Evolutionary conservation across 495 filamentous ascomycete genomes (phyloP).

Genomic region (Hypoxylon subgilvum): DNA sequence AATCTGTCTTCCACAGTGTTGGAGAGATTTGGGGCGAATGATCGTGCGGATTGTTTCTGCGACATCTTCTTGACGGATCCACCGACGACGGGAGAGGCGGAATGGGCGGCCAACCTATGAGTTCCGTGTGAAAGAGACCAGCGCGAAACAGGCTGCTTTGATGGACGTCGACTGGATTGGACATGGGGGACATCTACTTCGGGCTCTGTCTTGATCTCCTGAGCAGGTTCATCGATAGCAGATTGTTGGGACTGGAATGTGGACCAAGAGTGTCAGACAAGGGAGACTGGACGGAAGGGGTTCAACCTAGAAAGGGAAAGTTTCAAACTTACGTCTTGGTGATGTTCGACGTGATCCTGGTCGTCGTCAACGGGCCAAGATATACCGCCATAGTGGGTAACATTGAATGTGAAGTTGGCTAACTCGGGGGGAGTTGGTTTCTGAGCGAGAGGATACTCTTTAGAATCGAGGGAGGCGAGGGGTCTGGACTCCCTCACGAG

Average conservation of each 20-base stretch:
- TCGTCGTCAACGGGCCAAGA: slow-evolving; percentile 72
- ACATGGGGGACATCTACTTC: slow-evolving; percentile 42
- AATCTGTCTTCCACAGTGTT: slow-evolving; percentile 46
- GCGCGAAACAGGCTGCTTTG: slow-evolving; percentile 23
- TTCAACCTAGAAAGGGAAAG: slow-evolving; percentile 2
- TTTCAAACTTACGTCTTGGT: slow-evolving; percentile 62
- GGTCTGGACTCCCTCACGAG: slow-evolving; percentile 76
- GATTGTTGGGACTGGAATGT: slow-evolving; percentile 43
- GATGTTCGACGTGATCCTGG: slow-evolving; percentile 47
- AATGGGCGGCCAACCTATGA: slow-evolving; percentile 29
- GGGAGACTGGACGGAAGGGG: slow-evolving; percentile 4
- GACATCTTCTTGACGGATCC: slow-evolving; percentile 37
- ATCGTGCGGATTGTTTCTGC: slow-evolving; percentile 37
- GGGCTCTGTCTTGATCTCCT: slow-evolving; percentile 42
- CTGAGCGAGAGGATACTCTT: slow-evolving; percentile 85
- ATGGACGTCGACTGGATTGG: slow-evolving; percentile 31
- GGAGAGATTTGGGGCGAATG: slow-evolving; percentile 24
- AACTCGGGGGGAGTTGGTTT: slow-evolving; percentile 79
- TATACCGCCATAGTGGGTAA: slow-evolving; percentile 59
- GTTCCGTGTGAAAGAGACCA: slow-evolving; percentile 27
- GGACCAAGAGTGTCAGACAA: slow-evolving; percentile 19
- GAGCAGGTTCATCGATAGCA: slow-evolving; percentile 42
- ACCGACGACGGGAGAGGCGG: slow-evolving; percentile 46
- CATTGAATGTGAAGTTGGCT: slow-evolving; percentile 72
- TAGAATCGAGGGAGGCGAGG: slow-evolving; percentile 76